Base-by-base conservation (phyloP, 1,284 basidiomycete species). In the Gymnopus androsaceus region DNA sequence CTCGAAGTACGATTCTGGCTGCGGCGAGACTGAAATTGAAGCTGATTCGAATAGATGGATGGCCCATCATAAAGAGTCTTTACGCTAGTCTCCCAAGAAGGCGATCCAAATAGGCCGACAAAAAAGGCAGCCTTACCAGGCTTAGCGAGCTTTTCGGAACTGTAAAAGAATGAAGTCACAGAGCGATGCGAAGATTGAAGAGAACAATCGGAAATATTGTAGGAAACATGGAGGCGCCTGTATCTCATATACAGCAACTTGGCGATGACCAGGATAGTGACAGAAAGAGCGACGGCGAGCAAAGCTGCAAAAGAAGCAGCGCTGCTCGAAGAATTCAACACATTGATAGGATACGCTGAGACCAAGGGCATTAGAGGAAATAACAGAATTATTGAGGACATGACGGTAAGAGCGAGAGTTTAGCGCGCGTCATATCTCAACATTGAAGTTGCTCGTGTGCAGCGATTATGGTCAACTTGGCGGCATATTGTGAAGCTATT, bases 81-180 rank as follows among this genome's bases (percentile, higher is more conserved):
- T 40, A 66, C 44, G n/a, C 64, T 65, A 9, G 71, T 75, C 67
- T 80, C 78, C 69, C 73, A 75, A 12, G 68, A 59, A 31, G 78
- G 78, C 33, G 77, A 79, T 44, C 77, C 76, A 47, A 78, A 69
- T 51, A 79, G 69, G 5, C 78, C 78, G 21, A 78, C 73, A 31
- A 75, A 57, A 57, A 78, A 69, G 11, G 72, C 76, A 42, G 69
- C 27, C 28, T 54, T 54, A n/a, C 30, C 31, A 38, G 41, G 33
- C 25, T 56, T 61, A 9, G 27, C n/a, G 14, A 51, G 23, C 21
- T 59, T 46, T 17, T 48, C 52, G 28, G 53, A 52, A 2, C 49
- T 55, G 59, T 48, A 58, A 55, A 58, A 65, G 46, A 51, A 60
- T 30, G 58, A 62, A n/a, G 59, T 34, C 40, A 62, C 62, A 47